phyloP scores from a whole-genome alignment of 768 basidiomycete species.

The Leccinum barrowsii region DNA sequence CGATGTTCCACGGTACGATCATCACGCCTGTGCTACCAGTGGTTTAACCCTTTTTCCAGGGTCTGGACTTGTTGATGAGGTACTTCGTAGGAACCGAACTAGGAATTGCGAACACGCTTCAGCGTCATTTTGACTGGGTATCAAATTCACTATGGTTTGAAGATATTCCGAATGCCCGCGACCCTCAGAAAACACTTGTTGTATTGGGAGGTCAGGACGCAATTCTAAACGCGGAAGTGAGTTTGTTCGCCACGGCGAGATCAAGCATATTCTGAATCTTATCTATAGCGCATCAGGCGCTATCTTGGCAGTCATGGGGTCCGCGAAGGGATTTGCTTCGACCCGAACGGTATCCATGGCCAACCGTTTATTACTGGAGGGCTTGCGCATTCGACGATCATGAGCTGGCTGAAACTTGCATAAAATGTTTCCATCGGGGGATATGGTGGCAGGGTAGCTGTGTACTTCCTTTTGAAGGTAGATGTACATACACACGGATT shows the following conservation, averaged over 20 bases:
- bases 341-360: constrained; percentile 62
- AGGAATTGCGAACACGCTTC: constrained; percentile 82
- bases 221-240: constrained; percentile 71
- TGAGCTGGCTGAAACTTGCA: constrained; percentile 54
- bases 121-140: constrained; percentile 81
- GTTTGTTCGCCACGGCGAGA: constrained; percentile 7
- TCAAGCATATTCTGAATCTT: not conserved
- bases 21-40: constrained; percentile 1
- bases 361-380: constrained; percentile 52
- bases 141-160: constrained; percentile 89
- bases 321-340: constrained; percentile 59
- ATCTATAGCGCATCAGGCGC: constrained; percentile 57
- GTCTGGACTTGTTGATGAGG: constrained; percentile 73
- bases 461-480: constrained; percentile 4
- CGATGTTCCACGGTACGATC: constrained; percentile 54
- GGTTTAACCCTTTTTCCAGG: constrained; percentile 39
- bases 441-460: not conserved
- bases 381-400: constrained; percentile 51
- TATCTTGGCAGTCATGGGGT: constrained; percentile 79
- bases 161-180: constrained; percentile 77
- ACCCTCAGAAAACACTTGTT: constrained; percentile 64
- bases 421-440: constrained; percentile 3
- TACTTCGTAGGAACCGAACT: constrained; percentile 89
- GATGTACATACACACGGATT: constrained; percentile 6
- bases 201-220: constrained; percentile 81